Percentiles rank a stretch among this genome's conserved stretches.
These are phyloP conservation scores for Didymella exigua DNA, from an alignment of 2,329 filamentous ascomycete genomes.

Conservation along the genomic window DNA sequence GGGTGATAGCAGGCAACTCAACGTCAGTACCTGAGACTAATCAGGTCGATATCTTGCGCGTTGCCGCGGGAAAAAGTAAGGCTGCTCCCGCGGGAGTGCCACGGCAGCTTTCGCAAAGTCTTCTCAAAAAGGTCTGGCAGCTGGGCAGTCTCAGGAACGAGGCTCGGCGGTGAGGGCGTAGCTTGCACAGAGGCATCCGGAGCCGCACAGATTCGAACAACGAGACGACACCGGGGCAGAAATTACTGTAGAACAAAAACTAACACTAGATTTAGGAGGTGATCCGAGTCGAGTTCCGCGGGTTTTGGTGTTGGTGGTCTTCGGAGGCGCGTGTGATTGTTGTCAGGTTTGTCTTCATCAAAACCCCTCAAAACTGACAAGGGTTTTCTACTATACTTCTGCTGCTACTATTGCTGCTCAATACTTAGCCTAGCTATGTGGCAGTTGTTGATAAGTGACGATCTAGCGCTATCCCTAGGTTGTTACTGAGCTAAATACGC, in stretches of 20 bases:
- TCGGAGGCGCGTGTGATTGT: too few species aligned
- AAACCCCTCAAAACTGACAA: too few species aligned
- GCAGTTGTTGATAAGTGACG: too few species aligned
- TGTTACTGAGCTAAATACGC: too few species aligned
- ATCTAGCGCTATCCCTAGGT: too few species aligned
- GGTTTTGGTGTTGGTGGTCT: not conserved
- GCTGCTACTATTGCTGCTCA: too few species aligned
- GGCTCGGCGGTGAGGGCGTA: conserved; percentile 11
- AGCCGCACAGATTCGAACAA: not conserved
- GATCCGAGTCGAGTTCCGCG: not conserved
- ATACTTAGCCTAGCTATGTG: too few species aligned
- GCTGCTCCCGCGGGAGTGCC: conserved; percentile 15
- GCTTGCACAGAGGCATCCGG: conserved; percentile 1
- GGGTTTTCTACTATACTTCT: too few species aligned
- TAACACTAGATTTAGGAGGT: not conserved
- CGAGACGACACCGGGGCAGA: not conserved
- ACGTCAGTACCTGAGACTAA: not conserved
- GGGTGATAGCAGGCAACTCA: conserved; percentile 4
- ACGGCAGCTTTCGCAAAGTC: conserved; percentile 17
- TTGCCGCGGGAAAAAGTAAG: conserved; percentile 2
- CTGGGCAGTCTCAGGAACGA: conserved; percentile 18
- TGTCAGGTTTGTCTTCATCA: too few species aligned
- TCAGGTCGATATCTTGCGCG: not conserved
- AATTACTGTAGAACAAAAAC: not conserved
- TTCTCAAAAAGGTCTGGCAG: conserved; percentile 18